A percentile compares a stretch with the other conserved stretches of the same genome.
Evolutionary conservation across 306 rosid species (phyloP).

Genomic region (Abrus precatorius): DNA sequence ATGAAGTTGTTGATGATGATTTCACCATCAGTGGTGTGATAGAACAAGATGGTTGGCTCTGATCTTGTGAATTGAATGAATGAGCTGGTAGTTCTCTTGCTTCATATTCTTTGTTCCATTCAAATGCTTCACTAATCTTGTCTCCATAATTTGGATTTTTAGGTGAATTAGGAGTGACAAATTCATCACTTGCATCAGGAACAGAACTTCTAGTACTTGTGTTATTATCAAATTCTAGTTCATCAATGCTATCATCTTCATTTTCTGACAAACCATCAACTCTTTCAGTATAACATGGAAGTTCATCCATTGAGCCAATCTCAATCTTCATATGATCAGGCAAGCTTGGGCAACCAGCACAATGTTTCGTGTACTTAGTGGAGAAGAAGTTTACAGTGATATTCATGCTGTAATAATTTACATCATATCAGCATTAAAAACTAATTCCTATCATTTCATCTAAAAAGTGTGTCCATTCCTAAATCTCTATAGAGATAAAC

Average conservation of each 20-base stretch:
- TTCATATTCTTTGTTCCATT: slow-evolving; percentile 47
- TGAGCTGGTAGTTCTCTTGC: slow-evolving; percentile 40
- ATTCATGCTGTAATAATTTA: slow-evolving; percentile 71
- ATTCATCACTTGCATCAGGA: slow-evolving; percentile 47
- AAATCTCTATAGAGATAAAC: slow-evolving; percentile 20
- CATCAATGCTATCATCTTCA: slow-evolving; percentile 58
- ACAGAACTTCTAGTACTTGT: slow-evolving; percentile 36
- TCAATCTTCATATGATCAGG: slow-evolving; percentile 78
- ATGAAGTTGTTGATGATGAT: slow-evolving; percentile 36
- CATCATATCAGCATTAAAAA: slow-evolving; percentile 39
- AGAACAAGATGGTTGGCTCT: slow-evolving; percentile 38
- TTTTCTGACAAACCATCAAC: slow-evolving; percentile 55
- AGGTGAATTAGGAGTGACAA: slow-evolving; percentile 34
- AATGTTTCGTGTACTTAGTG: slow-evolving; percentile 75
- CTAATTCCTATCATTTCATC: not conserved
- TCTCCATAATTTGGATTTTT: slow-evolving; percentile 23
- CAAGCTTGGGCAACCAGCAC: slow-evolving; percentile 82
- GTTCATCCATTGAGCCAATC: slow-evolving; percentile 75
- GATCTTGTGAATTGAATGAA: slow-evolving; percentile 43
- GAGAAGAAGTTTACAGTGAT: slow-evolving; percentile 85
- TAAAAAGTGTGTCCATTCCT: slow-evolving; percentile 16
- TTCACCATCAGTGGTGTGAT: slow-evolving; percentile 30
- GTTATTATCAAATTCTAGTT: slow-evolving; percentile 51
- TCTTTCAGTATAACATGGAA: slow-evolving; percentile 76
- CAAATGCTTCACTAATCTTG: slow-evolving; percentile 24